These are phyloP conservation scores for Dactylellina sp. DNA, from an alignment of 2,329 filamentous ascomycete species.

Conservation along the genomic window DNA sequence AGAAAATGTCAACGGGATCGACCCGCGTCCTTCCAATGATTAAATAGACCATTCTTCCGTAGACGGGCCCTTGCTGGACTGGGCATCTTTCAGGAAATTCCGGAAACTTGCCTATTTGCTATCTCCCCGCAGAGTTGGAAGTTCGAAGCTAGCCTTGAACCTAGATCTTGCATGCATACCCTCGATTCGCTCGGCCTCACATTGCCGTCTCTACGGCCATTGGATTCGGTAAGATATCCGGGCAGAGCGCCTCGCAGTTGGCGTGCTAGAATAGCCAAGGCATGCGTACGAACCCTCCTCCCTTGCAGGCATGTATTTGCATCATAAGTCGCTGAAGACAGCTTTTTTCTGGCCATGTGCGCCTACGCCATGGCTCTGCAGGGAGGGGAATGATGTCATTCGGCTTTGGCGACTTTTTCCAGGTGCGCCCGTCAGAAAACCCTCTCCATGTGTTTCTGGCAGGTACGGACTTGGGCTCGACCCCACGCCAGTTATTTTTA, in stretches of 20 bases:
- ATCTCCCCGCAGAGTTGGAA: slow-evolving; percentile 6
- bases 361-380: neutral
- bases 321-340: slow-evolving; percentile 12
- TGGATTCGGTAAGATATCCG: slow-evolving; percentile 50
- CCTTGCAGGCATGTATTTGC: too few species aligned
- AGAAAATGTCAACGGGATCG: neutral
- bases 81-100: slow-evolving; percentile 24
- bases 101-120: neutral
- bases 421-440: neutral
- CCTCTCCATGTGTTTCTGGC: neutral
- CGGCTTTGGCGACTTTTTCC: neutral
- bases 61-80: neutral
- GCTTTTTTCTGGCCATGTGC: neutral
- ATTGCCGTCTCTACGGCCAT: too few species aligned
- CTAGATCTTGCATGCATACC: slow-evolving; percentile 22
- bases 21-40: neutral
- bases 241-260: slow-evolving; percentile 9
- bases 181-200: slow-evolving; percentile 31
- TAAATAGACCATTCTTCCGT: slow-evolving; percentile 20
- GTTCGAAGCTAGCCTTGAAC: neutral
- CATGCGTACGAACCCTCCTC: slow-evolving; percentile 1
- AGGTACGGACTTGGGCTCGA: neutral
- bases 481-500: neutral
- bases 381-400: slow-evolving; percentile 36
- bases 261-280: slow-evolving; percentile 10